These are phyloP conservation scores for Nigrospora sphaerica DNA, from an alignment of 2,329 filamentous ascomycete genomes.

Conservation along the genomic window DNA sequence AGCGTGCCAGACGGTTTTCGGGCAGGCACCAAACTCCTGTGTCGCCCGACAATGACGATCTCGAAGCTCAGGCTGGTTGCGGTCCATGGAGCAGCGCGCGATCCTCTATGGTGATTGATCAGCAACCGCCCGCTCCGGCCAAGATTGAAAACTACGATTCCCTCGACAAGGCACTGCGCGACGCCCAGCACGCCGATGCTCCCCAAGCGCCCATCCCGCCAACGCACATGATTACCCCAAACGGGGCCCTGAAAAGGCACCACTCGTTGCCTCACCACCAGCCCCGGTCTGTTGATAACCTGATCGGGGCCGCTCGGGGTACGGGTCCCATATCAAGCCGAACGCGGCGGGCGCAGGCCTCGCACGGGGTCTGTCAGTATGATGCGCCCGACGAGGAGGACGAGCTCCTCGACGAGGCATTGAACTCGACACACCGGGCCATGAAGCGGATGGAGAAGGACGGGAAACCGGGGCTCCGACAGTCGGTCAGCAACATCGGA, in stretches of 20 bases:
- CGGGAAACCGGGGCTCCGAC: slow-evolving; percentile 43
- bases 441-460: slow-evolving; percentile 62
- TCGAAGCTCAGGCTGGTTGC: slow-evolving; percentile 89
- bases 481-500: slow-evolving; percentile 58
- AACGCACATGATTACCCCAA: slow-evolving; percentile 42
- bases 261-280: slow-evolving; percentile 58
- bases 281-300: slow-evolving; percentile 57
- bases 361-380: slow-evolving; percentile 73
- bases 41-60: slow-evolving; percentile 73
- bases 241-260: slow-evolving; percentile 53
- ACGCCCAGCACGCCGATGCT: slow-evolving; percentile 41
- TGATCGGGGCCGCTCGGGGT: slow-evolving; percentile 46
- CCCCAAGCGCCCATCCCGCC: slow-evolving; percentile 43
- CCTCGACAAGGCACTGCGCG: slow-evolving; percentile 50
- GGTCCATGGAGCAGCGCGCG: slow-evolving; percentile 82
- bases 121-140: slow-evolving; percentile 32
- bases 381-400: slow-evolving; percentile 96
- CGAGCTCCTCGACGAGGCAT: slow-evolving; percentile 84
- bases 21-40: slow-evolving; percentile 80
- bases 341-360: slow-evolving; percentile 70
- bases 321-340: slow-evolving; percentile 66
- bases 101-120: slow-evolving; percentile 75
- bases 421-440: slow-evolving; percentile 69
- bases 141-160: slow-evolving; percentile 54
- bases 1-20: slow-evolving; percentile 85